A percentile compares a stretch with the other conserved stretches of the same genome.
phyloP scores from a whole-genome alignment of 257 asterid species.

The Gentiana macrophylla region DNA sequence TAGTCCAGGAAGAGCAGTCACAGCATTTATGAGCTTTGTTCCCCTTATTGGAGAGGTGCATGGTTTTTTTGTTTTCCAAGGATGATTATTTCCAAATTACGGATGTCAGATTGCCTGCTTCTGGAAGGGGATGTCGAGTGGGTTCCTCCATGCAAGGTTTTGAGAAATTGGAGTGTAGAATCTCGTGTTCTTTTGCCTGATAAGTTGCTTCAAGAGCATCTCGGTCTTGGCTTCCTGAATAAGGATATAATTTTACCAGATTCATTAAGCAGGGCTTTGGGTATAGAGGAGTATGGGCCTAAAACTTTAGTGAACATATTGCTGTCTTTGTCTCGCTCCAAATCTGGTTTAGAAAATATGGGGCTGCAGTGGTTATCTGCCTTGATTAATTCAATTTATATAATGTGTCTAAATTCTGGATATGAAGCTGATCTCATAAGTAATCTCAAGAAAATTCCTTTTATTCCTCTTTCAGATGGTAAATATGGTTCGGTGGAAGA shows the following conservation, averaged over 20 bases:
- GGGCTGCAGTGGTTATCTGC: conserved; percentile 72
- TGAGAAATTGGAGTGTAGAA: conserved; percentile 81
- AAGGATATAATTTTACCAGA: conserved; percentile 75
- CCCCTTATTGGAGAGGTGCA: conserved; percentile 89
- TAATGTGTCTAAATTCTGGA: conserved; percentile 30
- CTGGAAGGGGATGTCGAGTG: conserved; percentile 56
- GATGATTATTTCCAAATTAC: conserved; percentile 65
- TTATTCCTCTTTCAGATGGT: conserved; percentile 85
- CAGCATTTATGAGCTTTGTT: conserved; percentile 75
- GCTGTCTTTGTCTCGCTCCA: conserved; percentile 48
- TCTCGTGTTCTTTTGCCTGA: conserved; percentile 59
- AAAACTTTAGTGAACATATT: conserved; percentile 42
- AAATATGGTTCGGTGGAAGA: conserved; percentile 54
- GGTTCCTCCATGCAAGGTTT: conserved; percentile 88
- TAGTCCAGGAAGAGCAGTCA: conserved; percentile 62
- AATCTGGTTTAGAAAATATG: conserved; percentile 50
- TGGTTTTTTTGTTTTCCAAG: conserved; percentile 88
- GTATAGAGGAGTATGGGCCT: conserved; percentile 88
- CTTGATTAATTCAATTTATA: conserved; percentile 58
- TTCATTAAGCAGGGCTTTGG: conserved; percentile 73
- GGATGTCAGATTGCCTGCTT: conserved; percentile 74
- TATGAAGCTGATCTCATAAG: conserved; percentile 41
- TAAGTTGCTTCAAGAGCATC: conserved; percentile 61
- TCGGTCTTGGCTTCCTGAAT: conserved; percentile 78
- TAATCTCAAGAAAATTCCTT: conserved; percentile 49